Evolutionary conservation across 441 rosid species (phyloP).

Genomic region (Aleurites moluccanus): DNA sequence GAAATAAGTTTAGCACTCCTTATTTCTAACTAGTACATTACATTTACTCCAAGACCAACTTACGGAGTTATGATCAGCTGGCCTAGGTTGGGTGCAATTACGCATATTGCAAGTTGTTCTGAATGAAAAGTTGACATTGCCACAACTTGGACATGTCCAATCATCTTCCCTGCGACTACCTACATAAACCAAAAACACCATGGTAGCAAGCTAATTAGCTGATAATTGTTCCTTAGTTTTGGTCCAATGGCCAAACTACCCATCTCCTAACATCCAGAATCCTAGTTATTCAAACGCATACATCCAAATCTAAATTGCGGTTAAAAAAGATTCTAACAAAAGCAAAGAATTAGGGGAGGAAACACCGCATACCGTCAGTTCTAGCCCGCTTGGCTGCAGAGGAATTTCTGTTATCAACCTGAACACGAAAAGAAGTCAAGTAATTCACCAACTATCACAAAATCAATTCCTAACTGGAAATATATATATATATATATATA

Average conservation of each 20-base stretch:
- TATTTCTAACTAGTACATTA: neutral
- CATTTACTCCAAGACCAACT: constrained; percentile 15
- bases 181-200: constrained; percentile 21
- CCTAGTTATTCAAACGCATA: constrained; percentile 1
- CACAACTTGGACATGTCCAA: constrained; percentile 98
- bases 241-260: neutral
- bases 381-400: constrained; percentile 98
- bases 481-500: neutral
- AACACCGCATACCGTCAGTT: constrained; percentile 67
- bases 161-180: constrained; percentile 99
- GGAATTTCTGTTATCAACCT: constrained; percentile 95
- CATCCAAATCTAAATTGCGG: neutral
- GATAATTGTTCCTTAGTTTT: neutral
- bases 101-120: constrained; percentile 99
- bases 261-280: neutral
- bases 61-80: constrained; percentile 88
- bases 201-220: neutral
- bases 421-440: constrained; percentile 3
- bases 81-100: constrained; percentile 93
- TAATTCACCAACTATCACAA: neutral
- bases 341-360: neutral
- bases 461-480: neutral
- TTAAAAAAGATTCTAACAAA: too few species aligned
- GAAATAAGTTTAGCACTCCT: neutral
- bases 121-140: constrained; percentile 94